Base-by-base conservation (phyloP, 2,329 filamentous ascomycete species). In the Hymenoscyphus infarciens region DNA sequence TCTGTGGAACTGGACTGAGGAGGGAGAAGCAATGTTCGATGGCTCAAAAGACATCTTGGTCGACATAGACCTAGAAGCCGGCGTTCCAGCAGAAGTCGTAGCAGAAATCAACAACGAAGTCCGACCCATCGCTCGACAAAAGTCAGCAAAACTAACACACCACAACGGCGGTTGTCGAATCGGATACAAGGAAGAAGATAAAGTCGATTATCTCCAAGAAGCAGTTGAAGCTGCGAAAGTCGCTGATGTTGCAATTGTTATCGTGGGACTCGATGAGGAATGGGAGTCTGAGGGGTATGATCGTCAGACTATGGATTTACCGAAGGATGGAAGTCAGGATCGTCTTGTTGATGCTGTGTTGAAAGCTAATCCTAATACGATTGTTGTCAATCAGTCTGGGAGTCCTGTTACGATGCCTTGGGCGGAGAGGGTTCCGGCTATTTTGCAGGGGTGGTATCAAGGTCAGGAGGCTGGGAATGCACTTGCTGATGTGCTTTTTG, bases 271-370 rank as follows among this genome's bases (percentile, higher is more conserved):
- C 0, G 88, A 91, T 72, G 84, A 84, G 5, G 88, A 91, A 72
- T 91, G 87, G 87, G 88, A 91, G 71, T 89, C 87, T 1, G 88
- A 91, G 73, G 88, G 88, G 1, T 89, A 89, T 64, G 88, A 90
- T 71, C 82, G 87, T 56, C 77, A 80, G 61, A 83, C 79, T 61
- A 84, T 87, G 82, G 82, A 85, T 65, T 76, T 88, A 4, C 84
- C 85, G 8, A 77, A 76, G 31, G 77, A 82, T 64, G 83, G 78
- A 54, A 83, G 77, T 72, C 83, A 87, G 69, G 87, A 90, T 71
- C 81, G 82, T 42, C 80, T 91, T 4, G 80, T 90, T 61, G 80
- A 84, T 57, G 85, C 85, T 1, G 80, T 90, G 0, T 77, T 86
- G 19, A 78, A 80, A 16, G 86, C 83, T 4, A 91, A 90, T 71